Percentiles rank a stretch among this genome's conserved stretches.
phyloP scores from a whole-genome alignment of 225 moss, liverwort and hornwort genomes.

The Rhytidiadelphus loreus region DNA sequence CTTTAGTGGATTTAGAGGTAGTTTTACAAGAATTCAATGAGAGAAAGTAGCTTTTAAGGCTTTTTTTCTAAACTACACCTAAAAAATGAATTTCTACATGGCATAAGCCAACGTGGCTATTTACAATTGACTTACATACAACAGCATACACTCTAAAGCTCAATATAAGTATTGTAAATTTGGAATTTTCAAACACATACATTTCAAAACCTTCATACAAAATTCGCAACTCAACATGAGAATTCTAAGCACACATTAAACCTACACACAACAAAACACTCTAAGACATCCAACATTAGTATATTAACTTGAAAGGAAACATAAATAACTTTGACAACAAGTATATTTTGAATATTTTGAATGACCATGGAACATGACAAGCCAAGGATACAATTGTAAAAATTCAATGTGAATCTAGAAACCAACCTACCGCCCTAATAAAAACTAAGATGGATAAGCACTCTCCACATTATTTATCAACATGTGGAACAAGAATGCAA shows the following conservation, averaged over 20 bases:
- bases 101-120: background rate
- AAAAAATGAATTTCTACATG: background rate
- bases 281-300: background rate
- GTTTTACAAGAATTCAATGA: background rate
- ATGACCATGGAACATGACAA: background rate
- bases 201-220: background rate
- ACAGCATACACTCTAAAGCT: background rate
- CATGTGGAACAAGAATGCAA: background rate
- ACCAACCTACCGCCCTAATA: fast-evolving
- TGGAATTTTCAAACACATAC: background rate
- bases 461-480: background rate
- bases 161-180: background rate
- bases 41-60: background rate
- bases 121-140: background rate
- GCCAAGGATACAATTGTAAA: background rate
- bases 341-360: fast-evolving
- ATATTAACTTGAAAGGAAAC: background rate
- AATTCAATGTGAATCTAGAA: background rate
- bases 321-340: background rate
- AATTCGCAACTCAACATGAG: background rate
- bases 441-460: background rate
- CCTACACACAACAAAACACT: background rate
- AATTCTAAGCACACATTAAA: background rate
- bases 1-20: too few species aligned
- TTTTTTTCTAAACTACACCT: background rate